phyloP scores from a whole-genome alignment of 139 green algal species.

The Coelastrella sp. region DNA sequence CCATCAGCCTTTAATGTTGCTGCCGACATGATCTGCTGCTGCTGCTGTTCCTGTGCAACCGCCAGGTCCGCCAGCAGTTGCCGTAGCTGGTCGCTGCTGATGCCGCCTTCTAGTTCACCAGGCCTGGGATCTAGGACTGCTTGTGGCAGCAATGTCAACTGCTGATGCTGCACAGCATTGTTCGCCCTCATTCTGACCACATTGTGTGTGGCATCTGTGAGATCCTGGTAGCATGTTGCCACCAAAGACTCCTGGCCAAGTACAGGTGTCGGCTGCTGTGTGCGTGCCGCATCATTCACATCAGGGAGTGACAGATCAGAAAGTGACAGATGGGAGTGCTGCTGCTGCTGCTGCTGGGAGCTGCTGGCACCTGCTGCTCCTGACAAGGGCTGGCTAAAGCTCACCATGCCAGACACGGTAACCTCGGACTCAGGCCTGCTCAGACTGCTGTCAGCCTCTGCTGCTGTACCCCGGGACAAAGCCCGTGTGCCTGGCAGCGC shows the following conservation, averaged over 20 bases:
- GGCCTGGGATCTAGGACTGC: neutral
- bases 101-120: neutral
- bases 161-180: neutral
- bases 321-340: neutral
- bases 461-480: neutral
- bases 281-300: neutral
- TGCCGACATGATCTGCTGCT: neutral
- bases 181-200: neutral
- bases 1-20: neutral
- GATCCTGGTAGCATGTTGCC: neutral
- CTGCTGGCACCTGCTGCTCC: neutral
- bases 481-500: neutral
- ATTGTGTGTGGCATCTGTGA: neutral
- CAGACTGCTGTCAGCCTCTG: neutral
- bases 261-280: conserved; percentile 17
- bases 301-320: neutral
- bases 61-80: conserved; percentile 23
- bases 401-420: conserved; percentile 2
- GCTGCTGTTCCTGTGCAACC: conserved; percentile 18
- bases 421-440: neutral
- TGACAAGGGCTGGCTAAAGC: neutral
- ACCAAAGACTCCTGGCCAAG: neutral
- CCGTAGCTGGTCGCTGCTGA: conserved; percentile 21
- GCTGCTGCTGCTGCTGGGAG: conserved; percentile 24
- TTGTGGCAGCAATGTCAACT: neutral